Percentiles rank a stretch among this genome's conserved stretches.
Evolutionary conservation across 495 filamentous ascomycete genomes (phyloP).

Genomic region (Penicillium canescens): DNA sequence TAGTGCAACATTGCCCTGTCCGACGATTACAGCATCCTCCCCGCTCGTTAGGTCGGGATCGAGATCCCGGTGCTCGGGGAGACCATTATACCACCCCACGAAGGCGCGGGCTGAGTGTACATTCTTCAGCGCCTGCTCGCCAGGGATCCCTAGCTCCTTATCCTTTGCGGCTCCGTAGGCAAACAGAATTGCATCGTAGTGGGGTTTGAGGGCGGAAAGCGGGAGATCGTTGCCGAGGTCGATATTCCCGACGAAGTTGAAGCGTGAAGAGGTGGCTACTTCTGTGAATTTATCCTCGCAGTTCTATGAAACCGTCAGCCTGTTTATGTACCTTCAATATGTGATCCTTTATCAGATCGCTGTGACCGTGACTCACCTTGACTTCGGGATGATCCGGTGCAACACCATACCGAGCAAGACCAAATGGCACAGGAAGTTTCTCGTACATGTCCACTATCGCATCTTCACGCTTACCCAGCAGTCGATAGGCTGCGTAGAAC

Average conservation of each 20-base stretch:
- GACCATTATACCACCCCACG: constrained; percentile 97
- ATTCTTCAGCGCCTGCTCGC: constrained; percentile 69
- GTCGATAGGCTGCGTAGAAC: constrained; percentile 88
- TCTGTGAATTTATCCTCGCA: constrained; percentile 91
- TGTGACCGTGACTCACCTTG: constrained; percentile 61
- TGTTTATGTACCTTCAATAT: neutral
- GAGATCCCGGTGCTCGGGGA: constrained; percentile 79
- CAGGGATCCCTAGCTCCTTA: constrained; percentile 71
- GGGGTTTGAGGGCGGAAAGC: constrained; percentile 64
- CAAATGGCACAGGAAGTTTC: constrained; percentile 86
- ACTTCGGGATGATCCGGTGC: constrained; percentile 98
- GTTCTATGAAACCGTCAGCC: constrained; percentile 56
- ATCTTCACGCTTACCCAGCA: constrained; percentile 70
- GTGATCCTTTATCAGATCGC: neutral
- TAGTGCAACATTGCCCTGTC: constrained; percentile 93
- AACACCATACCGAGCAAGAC: constrained; percentile 88
- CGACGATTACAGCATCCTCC: constrained; percentile 85
- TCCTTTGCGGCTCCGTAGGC: constrained; percentile 90
- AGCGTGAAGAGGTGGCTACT: constrained; percentile 75
- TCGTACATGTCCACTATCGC: constrained; percentile 95
- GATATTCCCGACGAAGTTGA: constrained; percentile 91
- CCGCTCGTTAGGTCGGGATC: constrained; percentile 73
- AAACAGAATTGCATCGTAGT: constrained; percentile 92
- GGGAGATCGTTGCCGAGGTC: constrained; percentile 74
- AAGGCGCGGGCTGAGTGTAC: constrained; percentile 91